Percentiles rank a stretch among this genome's conserved stretches.
Conservation (phyloP, 192 early-diverging fungal genomes). For the Podila epigama region DNA sequence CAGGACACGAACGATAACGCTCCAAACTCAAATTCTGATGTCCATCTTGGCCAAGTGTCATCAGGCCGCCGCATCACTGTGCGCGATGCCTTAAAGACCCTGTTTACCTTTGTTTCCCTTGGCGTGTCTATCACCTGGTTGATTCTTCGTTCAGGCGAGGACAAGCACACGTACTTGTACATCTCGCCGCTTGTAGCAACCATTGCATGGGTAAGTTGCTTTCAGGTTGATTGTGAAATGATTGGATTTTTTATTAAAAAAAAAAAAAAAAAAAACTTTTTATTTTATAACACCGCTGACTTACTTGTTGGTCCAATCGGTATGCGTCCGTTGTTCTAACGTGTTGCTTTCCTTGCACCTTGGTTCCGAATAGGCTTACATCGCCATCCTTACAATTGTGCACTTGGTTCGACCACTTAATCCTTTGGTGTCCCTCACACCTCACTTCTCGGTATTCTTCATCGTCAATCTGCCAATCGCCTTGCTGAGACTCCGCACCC, state of each 20-base stretch:
- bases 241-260: no score
- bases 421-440: slow-evolving; percentile 39
- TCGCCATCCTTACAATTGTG: slow-evolving; percentile 25
- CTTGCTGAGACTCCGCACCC: slow-evolving; percentile 36
- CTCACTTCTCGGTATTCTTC: slow-evolving; percentile 41
- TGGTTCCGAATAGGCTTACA: slow-evolving; percentile 8
- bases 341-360: neutral
- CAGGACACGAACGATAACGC: slow-evolving; percentile 17
- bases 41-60: slow-evolving; percentile 36
- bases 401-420: slow-evolving; percentile 42
- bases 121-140: slow-evolving; percentile 28
- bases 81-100: slow-evolving; percentile 28
- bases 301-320: neutral
- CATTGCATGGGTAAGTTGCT: slow-evolving; percentile 27
- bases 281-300: neutral
- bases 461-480: slow-evolving; percentile 43
- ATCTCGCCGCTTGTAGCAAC: slow-evolving; percentile 33
- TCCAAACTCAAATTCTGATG: neutral
- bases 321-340: neutral
- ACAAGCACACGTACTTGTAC: slow-evolving; percentile 29
- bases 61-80: slow-evolving; percentile 36
- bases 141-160: slow-evolving; percentile 14
- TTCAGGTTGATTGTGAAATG: neutral
- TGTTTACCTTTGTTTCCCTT: slow-evolving; percentile 21
- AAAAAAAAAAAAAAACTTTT: no score